Evolutionary conservation across 2,329 filamentous ascomycete genomes (phyloP), one percentile per base, ranked within the genome.

Genomic region (Emmonsiellopsis sp.): DNA sequence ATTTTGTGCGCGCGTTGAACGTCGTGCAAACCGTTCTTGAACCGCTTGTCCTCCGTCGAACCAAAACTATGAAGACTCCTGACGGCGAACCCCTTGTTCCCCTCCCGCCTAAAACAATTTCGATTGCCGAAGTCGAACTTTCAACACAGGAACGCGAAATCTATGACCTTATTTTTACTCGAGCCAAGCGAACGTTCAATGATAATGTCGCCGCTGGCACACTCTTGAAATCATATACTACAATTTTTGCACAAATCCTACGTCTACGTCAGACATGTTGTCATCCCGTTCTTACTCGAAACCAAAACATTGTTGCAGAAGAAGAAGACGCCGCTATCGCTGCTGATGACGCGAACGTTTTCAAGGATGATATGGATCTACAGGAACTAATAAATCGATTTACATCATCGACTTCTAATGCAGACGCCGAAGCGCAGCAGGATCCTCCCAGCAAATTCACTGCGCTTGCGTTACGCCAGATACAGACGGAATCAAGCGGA

Each of bases 41-140:
- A 65, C 93, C 93, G 6, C 74, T 98, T n/a, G 93, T 98, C 7
- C 83, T 98, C 69, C 82, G 93, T 44, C 82, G 93, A 56, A 98
- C 93, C 0, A 98, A 98, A 67, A 91, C 95, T 57, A 98, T 98
- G 93, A 95, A 89, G 71, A 97, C 90, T 0, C 92, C 93, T 0
- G 83, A 87, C 51, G 93, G 93, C 8, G 77, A 87, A 63, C 82
- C 84, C 6, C 68, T 98, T 3, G 92, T 98, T 1, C 83, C 87
- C 0, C 73, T 98, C 6, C 93, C 93, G 2, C 79, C 84, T 0
- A 88, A 90, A 61, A 84, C 81, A 0, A 80, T 97, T 53, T 83
- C 88, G n/a, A 86, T 98, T 51, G 87, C 96, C 53, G 81, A 90
- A 55, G 83, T 98, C 27, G 87, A 95, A 63, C 77, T 98, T 8